These are phyloP conservation scores for Sporothrix humicola DNA, from an alignment of 2,329 filamentous ascomycete genomes.

Conservation along the genomic window DNA sequence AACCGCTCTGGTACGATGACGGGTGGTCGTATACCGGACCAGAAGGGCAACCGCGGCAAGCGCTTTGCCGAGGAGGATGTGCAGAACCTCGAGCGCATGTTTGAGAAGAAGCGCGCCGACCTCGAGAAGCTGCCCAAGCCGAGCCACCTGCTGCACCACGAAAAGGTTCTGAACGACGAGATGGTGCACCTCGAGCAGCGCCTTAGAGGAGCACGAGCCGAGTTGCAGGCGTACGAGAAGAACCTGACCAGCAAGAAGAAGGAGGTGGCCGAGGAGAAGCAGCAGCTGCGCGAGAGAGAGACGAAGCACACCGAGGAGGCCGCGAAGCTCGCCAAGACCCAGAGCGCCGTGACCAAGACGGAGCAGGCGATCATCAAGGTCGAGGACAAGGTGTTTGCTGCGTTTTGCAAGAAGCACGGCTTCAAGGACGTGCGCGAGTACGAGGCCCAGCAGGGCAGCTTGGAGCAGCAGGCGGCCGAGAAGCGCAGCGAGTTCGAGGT, in stretches of 20 bases:
- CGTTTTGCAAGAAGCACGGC: constrained; percentile 84
- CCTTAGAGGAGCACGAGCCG: constrained; percentile 72
- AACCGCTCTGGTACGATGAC: constrained; percentile 98
- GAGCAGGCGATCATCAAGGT: constrained; percentile 73
- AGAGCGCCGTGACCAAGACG: constrained; percentile 58
- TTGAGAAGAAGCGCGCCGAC: constrained; percentile 76
- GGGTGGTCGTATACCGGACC: constrained; percentile 80
- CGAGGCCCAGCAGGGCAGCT: constrained; percentile 87
- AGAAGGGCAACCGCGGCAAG: constrained; percentile 71
- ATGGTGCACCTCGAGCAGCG: constrained; percentile 80
- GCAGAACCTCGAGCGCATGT: constrained; percentile 78
- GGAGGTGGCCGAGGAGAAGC: constrained; percentile 74
- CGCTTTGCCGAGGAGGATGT: constrained; percentile 90
- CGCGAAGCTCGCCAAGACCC: constrained; percentile 66
- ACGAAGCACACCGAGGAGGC: constrained; percentile 79
- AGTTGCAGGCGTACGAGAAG: constrained; percentile 77
- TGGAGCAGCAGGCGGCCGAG: constrained; percentile 87
- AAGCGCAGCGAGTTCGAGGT: constrained; percentile 86
- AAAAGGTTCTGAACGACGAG: constrained; percentile 81
- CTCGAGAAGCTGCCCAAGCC: constrained; percentile 79
- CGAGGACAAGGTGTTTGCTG: constrained; percentile 84
- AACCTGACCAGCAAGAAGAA: constrained; percentile 85
- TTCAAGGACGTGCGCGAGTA: constrained; percentile 92
- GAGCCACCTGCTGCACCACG: constrained; percentile 74
- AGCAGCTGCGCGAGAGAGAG: constrained; percentile 74